Conservation (phyloP, 352 stramenopile species). For the Globisporangium iwayamae region DNA sequence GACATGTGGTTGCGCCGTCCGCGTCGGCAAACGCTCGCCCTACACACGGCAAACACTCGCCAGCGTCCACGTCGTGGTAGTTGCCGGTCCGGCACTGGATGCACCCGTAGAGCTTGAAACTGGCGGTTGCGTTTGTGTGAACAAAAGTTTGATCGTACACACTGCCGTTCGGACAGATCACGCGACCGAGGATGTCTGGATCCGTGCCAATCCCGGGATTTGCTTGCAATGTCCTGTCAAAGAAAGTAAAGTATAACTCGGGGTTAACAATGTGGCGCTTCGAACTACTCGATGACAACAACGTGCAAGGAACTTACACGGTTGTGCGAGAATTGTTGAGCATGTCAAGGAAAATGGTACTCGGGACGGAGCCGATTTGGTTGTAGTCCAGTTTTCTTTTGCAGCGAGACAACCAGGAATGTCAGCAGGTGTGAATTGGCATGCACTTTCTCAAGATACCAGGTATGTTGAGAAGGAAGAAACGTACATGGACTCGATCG, state of each 20-base stretch:
- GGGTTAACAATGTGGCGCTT: neutral
- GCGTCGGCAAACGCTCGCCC: conserved; percentile 45
- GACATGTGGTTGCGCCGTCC: conserved; percentile 46
- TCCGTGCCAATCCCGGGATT: conserved; percentile 54
- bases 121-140: conserved; percentile 11
- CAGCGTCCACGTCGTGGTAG: conserved; percentile 49
- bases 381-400: conserved; percentile 59
- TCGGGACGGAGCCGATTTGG: conserved; percentile 51
- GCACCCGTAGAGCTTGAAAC: conserved; percentile 40
- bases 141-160: conserved; percentile 33
- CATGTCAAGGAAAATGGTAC: conserved; percentile 45
- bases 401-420: neutral
- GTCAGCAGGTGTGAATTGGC: neutral
- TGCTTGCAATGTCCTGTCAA: conserved; percentile 32
- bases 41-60: conserved; percentile 35
- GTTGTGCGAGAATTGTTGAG: conserved; percentile 39
- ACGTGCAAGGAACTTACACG: conserved; percentile 30
- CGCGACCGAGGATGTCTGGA: conserved; percentile 27
- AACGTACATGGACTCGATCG: conserved; percentile 50
- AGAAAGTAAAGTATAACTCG: neutral
- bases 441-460: neutral
- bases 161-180: conserved; percentile 51
- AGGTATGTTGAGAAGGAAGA: neutral
- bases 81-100: conserved; percentile 59
- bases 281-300: neutral